Conservation (phyloP, 768 basidiomycete genomes). For the Paxillus ammoniavirescens region DNA sequence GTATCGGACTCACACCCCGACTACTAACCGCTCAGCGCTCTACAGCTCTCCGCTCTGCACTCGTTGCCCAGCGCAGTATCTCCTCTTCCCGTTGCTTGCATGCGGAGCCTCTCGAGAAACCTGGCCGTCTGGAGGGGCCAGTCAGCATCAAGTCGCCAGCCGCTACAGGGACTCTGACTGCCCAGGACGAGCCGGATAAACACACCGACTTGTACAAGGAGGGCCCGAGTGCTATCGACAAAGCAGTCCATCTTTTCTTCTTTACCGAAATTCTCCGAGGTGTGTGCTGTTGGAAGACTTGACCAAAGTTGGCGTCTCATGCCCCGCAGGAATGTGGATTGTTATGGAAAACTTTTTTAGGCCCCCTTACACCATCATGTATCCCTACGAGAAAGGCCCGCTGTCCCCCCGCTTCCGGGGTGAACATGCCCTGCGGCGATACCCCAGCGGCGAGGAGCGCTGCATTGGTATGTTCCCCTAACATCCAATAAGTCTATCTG, state of each 20-base stretch:
- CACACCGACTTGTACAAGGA: slow-evolving; percentile 67
- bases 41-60: slow-evolving; percentile 31
- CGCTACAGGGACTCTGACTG: slow-evolving; percentile 33
- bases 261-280: slow-evolving; percentile 98
- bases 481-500: slow-evolving; percentile 2
- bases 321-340: slow-evolving; percentile 88
- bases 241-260: slow-evolving; percentile 95
- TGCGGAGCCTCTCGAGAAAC: slow-evolving; percentile 18
- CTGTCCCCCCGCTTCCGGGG: slow-evolving; percentile 97
- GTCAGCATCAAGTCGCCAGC: slow-evolving; percentile 32
- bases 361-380: slow-evolving; percentile 97
- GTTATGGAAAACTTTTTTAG: slow-evolving; percentile 90
- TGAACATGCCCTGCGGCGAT: slow-evolving; percentile 94
- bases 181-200: slow-evolving; percentile 45
- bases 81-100: slow-evolving; percentile 22
- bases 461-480: slow-evolving; percentile 79
- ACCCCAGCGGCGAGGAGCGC: slow-evolving; percentile 96
- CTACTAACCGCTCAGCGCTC: slow-evolving; percentile 28
- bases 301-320: slow-evolving; percentile 8
- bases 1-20: slow-evolving; percentile 52
- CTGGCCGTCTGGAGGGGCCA: slow-evolving; percentile 20
- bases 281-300: slow-evolving; percentile 33
- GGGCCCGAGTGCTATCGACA: slow-evolving; percentile 91
- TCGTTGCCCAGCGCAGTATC: slow-evolving; percentile 45
- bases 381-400: slow-evolving; percentile 97